Conservation (phyloP, 139 green algal species). For the Pleodorina starrii region DNA sequence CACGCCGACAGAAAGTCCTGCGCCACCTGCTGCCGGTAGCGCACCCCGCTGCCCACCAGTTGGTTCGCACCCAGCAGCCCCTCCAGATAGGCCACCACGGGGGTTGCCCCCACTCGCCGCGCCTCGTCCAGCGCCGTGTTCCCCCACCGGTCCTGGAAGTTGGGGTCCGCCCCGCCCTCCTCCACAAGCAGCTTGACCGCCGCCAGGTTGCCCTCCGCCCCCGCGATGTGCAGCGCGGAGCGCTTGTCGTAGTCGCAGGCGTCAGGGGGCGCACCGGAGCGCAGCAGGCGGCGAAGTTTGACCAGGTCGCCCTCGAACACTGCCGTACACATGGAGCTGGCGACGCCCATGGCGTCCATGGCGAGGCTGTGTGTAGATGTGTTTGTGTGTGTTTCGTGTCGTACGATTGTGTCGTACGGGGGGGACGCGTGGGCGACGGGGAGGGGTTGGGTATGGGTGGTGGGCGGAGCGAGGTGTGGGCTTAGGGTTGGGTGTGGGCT, state of each 20-base stretch:
- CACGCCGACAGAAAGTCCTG: constrained; percentile 1
- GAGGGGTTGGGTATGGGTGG: too few species aligned
- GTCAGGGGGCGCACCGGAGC: constrained; percentile 59
- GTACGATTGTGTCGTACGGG: too few species aligned
- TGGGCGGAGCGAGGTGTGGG: too few species aligned
- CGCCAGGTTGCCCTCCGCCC: constrained; percentile 69
- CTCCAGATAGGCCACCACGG: constrained; percentile 56
- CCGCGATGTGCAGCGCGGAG: constrained; percentile 76
- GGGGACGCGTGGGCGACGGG: too few species aligned
- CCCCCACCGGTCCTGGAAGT: constrained; percentile 62
- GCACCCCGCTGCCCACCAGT: background rate
- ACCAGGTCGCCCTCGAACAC: constrained; percentile 51
- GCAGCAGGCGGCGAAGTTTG: constrained; percentile 67
- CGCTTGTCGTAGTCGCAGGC: constrained; percentile 75
- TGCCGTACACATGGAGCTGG: constrained; percentile 26
- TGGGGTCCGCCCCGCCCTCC: constrained; percentile 51
- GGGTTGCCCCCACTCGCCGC: constrained; percentile 57
- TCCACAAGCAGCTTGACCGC: constrained; percentile 60
- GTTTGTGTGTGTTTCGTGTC: too few species aligned
- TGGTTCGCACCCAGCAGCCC: background rate
- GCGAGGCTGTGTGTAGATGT: too few species aligned
- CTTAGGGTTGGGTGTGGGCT: too few species aligned
- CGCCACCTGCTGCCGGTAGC: constrained; percentile 10
- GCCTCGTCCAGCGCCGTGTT: constrained; percentile 68
- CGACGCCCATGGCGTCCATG: constrained; percentile 35